These are phyloP conservation scores for Austroboletus eburneus DNA, from an alignment of 768 basidiomycete genomes.

Conservation along the genomic window DNA sequence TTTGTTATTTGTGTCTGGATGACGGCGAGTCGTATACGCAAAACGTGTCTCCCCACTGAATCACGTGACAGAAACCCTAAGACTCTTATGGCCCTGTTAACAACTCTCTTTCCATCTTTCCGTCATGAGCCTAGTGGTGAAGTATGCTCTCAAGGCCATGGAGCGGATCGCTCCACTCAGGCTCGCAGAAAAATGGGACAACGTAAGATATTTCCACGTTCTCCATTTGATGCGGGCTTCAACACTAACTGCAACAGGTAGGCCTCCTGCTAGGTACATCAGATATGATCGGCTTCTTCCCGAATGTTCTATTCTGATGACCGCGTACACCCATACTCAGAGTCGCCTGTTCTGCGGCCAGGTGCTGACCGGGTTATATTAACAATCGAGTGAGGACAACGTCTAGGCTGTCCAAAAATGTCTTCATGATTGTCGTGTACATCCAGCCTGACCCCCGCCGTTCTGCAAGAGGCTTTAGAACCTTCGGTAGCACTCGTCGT, in stretches of 20 bases:
- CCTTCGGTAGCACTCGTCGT: conserved; percentile 64
- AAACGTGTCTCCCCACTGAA: conserved; percentile 10
- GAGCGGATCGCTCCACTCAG: conserved; percentile 82
- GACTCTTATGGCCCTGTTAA: too few species aligned
- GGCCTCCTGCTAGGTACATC: conserved; percentile 66
- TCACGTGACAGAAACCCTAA: conserved; percentile 16
- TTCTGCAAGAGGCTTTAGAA: conserved; percentile 63
- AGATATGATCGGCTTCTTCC: conserved; percentile 1
- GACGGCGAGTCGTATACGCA: background rate
- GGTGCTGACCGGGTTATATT: conserved; percentile 51
- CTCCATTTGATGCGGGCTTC: conserved; percentile 2
- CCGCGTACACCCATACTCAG: conserved; percentile 25
- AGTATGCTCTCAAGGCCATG: conserved; percentile 63
- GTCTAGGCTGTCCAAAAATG: conserved; percentile 2
- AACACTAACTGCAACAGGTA: conserved; percentile 41
- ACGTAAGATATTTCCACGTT: conserved; percentile 51
- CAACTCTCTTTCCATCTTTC: conserved; percentile 1
- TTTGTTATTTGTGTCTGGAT: background rate
- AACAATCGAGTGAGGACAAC: conserved; percentile 60
- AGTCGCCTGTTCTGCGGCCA: conserved; percentile 49
- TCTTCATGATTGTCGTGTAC: conserved; percentile 19
- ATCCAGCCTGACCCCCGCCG: conserved; percentile 66
- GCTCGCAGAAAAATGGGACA: conserved; percentile 91
- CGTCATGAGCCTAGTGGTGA: conserved; percentile 22
- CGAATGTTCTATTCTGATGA: conserved; percentile 3